Evolutionary conservation across 2,329 filamentous ascomycete genomes (phyloP), one percentile per base, ranked within the genome.

Genomic region (Fusarium pseudoanthophilum): DNA sequence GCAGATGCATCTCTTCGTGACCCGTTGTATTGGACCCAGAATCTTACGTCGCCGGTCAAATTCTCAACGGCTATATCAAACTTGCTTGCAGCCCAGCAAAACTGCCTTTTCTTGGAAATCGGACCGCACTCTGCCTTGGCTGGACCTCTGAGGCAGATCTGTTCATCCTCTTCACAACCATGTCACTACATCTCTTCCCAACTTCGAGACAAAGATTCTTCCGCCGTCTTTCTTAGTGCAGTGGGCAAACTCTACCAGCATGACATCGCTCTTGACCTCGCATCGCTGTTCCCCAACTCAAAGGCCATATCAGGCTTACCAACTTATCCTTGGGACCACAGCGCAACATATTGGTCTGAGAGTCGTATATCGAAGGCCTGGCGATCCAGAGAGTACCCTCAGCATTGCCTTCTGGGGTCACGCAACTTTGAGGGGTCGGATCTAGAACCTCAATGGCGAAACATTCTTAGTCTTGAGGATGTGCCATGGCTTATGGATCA

Each of bases 401-500:
- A 81, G 0, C 82, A 84, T 36, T 83, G 85, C 55, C 75, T 87
- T 2, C 67, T 86, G 1, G 85, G 85, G 0, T 68, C 75, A 0
- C 73, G 72, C 0, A 75, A 72, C 1, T 55, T 65, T 3, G 72
- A 74, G 8, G 76, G 67, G 10, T 76, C 76, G 20, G 64, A 65
- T 0, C 58, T 75, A 2, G 75, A 80, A 30, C 75, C 77, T 10
- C 67, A 72, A 1, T 82, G 78, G 78, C 68, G 75, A 3, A 77
- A 79, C 37, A 28, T 78, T 15, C 60, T 82, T 0, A 62, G 69
- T 13, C n/a, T 76, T 0, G 65, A 71, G 6, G 76, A 78, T 13
- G 53, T 75, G 5, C 72, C 79, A 4, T 87, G 85, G 85, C 63
- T 87, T 4, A 51, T 58, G 2, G 80, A 85, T 49, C 84, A 87